phyloP scores from a whole-genome alignment of 2,329 filamentous ascomycete genomes.

The Penicillium brasilianum region DNA sequence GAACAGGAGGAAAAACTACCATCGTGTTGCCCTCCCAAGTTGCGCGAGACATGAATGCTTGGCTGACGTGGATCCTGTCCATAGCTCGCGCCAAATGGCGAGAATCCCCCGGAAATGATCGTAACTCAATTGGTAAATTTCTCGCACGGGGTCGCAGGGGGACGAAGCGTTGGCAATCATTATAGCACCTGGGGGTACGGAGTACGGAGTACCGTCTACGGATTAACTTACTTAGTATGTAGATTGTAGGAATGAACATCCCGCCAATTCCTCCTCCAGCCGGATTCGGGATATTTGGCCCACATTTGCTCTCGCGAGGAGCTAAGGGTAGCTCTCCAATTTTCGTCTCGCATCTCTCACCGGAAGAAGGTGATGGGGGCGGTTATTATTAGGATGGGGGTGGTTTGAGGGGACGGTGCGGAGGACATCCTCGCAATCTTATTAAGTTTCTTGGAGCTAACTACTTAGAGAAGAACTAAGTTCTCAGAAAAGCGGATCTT shows the following conservation, averaged over 20 bases:
- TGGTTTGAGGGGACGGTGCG: neutral
- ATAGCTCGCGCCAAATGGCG: slow-evolving; percentile 25
- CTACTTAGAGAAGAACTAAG: neutral
- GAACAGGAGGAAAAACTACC: neutral
- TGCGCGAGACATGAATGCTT: slow-evolving; percentile 22
- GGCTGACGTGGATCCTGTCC: slow-evolving; percentile 34
- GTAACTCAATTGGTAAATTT: slow-evolving; percentile 14
- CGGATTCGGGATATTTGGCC: slow-evolving; percentile 10
- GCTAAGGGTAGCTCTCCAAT: neutral
- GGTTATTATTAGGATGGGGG: neutral
- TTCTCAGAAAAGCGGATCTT: neutral
- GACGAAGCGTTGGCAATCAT: slow-evolving; percentile 28
- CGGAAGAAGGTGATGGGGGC: neutral
- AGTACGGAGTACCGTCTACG: neutral
- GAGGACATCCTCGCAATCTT: slow-evolving; percentile 4
- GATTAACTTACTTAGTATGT: no score
- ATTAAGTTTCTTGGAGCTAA: neutral
- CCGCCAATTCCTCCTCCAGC: neutral
- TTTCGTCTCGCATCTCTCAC: neutral
- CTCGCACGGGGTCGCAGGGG: slow-evolving; percentile 33
- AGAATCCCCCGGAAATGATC: slow-evolving; percentile 41
- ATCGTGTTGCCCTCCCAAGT: neutral
- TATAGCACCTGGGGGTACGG: no score
- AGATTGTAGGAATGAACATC: neutral
- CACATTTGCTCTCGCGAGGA: neutral